These are phyloP conservation scores for Mediolabrus comicus DNA, from an alignment of 108 stramenopile species.

Conservation along the genomic window DNA sequence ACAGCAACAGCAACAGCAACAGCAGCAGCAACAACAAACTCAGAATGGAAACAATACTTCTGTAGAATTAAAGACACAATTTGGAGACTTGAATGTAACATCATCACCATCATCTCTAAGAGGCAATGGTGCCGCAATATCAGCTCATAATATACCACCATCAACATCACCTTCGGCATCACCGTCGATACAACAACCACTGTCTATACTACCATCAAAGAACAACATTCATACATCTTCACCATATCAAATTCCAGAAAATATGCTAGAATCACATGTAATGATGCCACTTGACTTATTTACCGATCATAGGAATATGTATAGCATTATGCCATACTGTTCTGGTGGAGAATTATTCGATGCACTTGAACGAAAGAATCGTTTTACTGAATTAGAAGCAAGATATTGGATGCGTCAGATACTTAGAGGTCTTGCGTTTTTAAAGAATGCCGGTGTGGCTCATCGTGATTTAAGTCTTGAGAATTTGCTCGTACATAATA, in stretches of 20 bases:
- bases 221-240: not conserved
- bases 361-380: slow-evolving; percentile 66
- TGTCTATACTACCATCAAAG: slow-evolving; percentile 7
- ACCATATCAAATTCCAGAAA: slow-evolving; percentile 19
- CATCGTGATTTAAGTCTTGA: slow-evolving; percentile 92
- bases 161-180: not conserved
- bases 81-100: slow-evolving; percentile 17
- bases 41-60: not conserved
- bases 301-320: slow-evolving; percentile 82
- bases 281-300: slow-evolving; percentile 82
- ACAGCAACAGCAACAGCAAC: slow-evolving; percentile 19
- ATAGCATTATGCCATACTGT: slow-evolving; percentile 89
- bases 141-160: too few relatives aligned
- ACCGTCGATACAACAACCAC: not conserved
- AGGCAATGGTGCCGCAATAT: not conserved
- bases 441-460: slow-evolving; percentile 81
- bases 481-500: slow-evolving; percentile 73
- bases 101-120: not conserved
- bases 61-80: slow-evolving; percentile 9
- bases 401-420: slow-evolving; percentile 88
- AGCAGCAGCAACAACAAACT: slow-evolving; percentile 22
- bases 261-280: slow-evolving; percentile 60
- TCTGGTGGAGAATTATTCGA: slow-evolving; percentile 89
- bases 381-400: slow-evolving; percentile 77
- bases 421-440: slow-evolving; percentile 72